These are phyloP conservation scores for Neophaeococcomyces aloes DNA, from an alignment of 2,329 filamentous ascomycete species.

Conservation along the genomic window DNA sequence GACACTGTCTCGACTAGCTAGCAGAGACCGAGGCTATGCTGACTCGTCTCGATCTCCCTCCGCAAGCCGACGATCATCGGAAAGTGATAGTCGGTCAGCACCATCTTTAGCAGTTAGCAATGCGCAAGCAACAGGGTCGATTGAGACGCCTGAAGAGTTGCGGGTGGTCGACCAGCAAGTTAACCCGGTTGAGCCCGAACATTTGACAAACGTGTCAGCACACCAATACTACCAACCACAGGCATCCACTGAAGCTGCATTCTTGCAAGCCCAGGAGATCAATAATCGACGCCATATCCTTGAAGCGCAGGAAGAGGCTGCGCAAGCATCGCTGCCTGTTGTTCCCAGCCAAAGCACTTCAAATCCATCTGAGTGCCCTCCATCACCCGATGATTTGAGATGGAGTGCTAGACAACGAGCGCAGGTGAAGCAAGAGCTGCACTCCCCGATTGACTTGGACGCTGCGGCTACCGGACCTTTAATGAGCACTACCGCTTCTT, in stretches of 20 bases:
- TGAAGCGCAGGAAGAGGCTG: conserved; percentile 16
- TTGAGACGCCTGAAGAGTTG: conserved; percentile 31
- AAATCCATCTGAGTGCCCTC: conserved; percentile 19
- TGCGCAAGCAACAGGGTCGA: conserved; percentile 34
- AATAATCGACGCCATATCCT: conserved; percentile 21
- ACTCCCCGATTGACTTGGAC: conserved; percentile 8
- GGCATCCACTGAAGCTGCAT: conserved; percentile 20
- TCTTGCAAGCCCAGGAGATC: conserved; percentile 21
- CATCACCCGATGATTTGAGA: conserved; percentile 24
- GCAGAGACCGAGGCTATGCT: conserved; percentile 27
- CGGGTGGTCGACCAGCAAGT: conserved; percentile 12
- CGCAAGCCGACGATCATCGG: conserved; percentile 17
- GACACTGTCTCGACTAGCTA: conserved; percentile 15
- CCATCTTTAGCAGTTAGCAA: conserved; percentile 36
- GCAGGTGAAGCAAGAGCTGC: conserved; percentile 7
- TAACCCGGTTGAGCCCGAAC: background rate
- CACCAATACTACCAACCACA: conserved; percentile 7
- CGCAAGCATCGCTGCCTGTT: background rate
- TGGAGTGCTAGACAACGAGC: conserved; percentile 12
- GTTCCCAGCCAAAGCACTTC: conserved; percentile 8
- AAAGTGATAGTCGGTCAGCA: conserved; percentile 28
- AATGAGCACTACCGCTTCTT: conserved; percentile 38
- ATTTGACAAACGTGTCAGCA: background rate
- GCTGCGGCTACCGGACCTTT: conserved; percentile 24
- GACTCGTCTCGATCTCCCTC: conserved; percentile 26